phyloP scores from a whole-genome alignment of 2,329 filamentous ascomycete genomes.

The Colletotrichum agaves region DNA sequence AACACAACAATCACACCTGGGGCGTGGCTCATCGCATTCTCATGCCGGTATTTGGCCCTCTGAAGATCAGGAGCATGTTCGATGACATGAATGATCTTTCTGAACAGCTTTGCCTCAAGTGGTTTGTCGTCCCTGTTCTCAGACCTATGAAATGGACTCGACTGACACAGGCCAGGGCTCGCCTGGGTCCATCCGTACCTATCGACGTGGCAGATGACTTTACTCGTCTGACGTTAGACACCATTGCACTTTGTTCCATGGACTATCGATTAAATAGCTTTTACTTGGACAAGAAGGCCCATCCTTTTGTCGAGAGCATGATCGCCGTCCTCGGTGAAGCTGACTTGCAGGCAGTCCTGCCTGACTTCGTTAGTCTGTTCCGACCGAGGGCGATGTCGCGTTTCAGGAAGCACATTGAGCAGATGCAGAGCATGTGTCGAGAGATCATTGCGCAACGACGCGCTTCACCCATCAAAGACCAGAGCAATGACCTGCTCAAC shows the following conservation, averaged over 20 bases:
- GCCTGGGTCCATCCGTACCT: constrained; percentile 51
- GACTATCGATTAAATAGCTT: constrained; percentile 70
- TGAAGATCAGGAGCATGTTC: constrained; percentile 72
- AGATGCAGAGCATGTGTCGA: not conserved
- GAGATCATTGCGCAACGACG: constrained; percentile 66
- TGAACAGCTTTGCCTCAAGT: constrained; percentile 63
- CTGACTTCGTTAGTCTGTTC: constrained; percentile 47
- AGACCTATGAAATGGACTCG: too few relatives aligned
- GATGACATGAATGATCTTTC: constrained; percentile 63
- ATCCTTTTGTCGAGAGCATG: constrained; percentile 76
- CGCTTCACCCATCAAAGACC: not conserved
- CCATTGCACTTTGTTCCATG: constrained; percentile 69
- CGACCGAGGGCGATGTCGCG: constrained; percentile 36
- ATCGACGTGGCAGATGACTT: constrained; percentile 69
- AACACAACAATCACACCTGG: constrained; percentile 24
- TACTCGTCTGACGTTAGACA: constrained; percentile 70
- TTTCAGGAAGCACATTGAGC: not conserved
- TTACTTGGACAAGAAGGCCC: constrained; percentile 62
- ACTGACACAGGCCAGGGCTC: constrained; percentile 48
- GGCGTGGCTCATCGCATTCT: constrained; percentile 71
- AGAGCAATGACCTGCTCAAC: constrained; percentile 65
- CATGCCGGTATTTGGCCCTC: constrained; percentile 75
- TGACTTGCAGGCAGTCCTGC: constrained; percentile 56
- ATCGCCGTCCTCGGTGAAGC: constrained; percentile 65
- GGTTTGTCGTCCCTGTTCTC: constrained; percentile 51